Evolutionary conservation across 2,329 filamentous ascomycete species (phyloP).

Genomic region (Microdochium bolleyi): DNA sequence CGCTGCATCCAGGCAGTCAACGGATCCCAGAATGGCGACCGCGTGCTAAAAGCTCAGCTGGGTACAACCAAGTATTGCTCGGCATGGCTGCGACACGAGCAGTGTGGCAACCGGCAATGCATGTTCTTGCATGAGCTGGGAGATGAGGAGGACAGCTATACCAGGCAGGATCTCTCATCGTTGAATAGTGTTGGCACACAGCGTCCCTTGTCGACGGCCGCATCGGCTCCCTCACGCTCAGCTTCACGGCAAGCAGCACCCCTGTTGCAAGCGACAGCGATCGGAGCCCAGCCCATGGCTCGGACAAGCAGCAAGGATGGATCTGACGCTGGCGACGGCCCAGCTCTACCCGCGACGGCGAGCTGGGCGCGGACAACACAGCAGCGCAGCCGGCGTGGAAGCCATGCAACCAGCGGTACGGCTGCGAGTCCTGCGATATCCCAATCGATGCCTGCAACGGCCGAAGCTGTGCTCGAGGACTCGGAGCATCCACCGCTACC

Average conservation of each 20-base stretch:
- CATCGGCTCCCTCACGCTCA: constrained; percentile 39
- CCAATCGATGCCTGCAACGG: constrained; percentile 43
- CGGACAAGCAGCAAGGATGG: constrained; percentile 73
- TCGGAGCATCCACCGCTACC: constrained; percentile 14
- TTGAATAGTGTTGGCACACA: constrained; percentile 86
- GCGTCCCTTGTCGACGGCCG: constrained; percentile 49
- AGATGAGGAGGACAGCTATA: constrained; percentile 97
- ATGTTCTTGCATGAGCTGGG: constrained; percentile 98
- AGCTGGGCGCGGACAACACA: constrained; percentile 78
- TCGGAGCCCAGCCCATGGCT: constrained; percentile 55
- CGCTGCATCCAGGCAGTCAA: constrained; percentile 89
- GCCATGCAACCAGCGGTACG: constrained; percentile 72
- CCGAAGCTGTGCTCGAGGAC: constrained; percentile 40
- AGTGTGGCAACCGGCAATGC: constrained; percentile 90
- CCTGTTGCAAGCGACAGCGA: constrained; percentile 25
- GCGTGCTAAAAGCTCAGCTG: constrained; percentile 67
- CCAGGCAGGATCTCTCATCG: constrained; percentile 85
- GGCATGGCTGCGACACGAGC: constrained; percentile 88
- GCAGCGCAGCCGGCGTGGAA: constrained; percentile 62
- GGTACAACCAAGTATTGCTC: constrained; percentile 99
- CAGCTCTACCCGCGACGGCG: constrained; percentile 86
- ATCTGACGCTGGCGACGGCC: constrained; percentile 67
- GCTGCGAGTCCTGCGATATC: constrained; percentile 77
- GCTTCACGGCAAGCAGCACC: constrained; percentile 39
- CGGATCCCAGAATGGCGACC: constrained; percentile 83